These are phyloP conservation scores for Zizania latifolia DNA, from an alignment of 176 grass and related monocot species.

Conservation along the genomic window DNA sequence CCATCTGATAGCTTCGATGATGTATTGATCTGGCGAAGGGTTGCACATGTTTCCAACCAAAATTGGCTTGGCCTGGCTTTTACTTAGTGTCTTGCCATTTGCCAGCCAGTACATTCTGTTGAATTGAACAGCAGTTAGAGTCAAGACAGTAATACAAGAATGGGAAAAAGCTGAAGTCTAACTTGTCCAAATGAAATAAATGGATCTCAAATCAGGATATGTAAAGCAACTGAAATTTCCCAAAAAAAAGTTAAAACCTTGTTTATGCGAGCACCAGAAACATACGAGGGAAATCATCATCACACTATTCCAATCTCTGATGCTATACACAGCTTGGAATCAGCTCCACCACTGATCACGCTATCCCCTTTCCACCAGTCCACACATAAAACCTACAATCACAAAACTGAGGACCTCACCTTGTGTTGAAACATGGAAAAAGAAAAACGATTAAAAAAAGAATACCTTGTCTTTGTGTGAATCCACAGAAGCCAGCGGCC, in stretches of 20 bases:
- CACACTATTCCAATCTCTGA: conserved; percentile 63
- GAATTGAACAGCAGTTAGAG: conserved; percentile 11
- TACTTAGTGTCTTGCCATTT: background rate
- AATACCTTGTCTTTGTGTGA: conserved; percentile 78
- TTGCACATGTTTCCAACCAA: background rate
- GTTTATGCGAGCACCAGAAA: background rate
- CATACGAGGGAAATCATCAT: background rate
- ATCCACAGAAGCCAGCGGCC: conserved; percentile 75
- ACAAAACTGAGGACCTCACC: background rate
- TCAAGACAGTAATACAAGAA: background rate
- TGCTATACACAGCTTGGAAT: conserved; percentile 77
- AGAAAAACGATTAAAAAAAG: background rate
- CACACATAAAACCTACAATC: conserved; percentile 61
- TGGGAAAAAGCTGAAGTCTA: background rate
- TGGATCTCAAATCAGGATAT: background rate
- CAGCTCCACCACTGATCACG: conserved; percentile 87
- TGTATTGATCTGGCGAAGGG: background rate
- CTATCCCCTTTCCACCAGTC: conserved; percentile 92
- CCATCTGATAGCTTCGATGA: background rate
- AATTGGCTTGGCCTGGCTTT: conserved; percentile 7
- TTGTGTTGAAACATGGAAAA: background rate
- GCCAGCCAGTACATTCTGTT: conserved; percentile 2
- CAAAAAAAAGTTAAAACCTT: conserved; percentile 10
- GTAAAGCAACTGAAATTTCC: background rate
- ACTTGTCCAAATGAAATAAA: background rate